Base-by-base conservation (phyloP, 495 filamentous ascomycete genomes). In the Penicillium cataractarum region DNA sequence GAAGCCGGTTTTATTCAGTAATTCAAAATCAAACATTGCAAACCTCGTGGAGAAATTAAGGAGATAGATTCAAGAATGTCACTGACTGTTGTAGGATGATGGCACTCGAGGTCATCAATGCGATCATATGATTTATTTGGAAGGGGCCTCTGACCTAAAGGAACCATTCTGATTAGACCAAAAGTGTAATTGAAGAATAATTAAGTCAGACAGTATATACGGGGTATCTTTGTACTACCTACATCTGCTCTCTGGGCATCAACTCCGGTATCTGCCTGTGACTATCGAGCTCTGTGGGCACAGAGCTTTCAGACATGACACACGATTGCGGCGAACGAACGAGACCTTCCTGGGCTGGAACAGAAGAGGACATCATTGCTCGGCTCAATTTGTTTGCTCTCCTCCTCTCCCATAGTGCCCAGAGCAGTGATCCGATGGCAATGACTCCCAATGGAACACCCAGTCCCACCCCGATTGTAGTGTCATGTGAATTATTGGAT, bases 391-490 rank as follows among this genome's bases (percentile, higher is more conserved):
- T 49, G 29, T 63, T 65, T 6, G 65, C 65, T 15, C 65, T 50
- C 31, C 35, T 63, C 40, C 66, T 59, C 40, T 76, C 74, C 58
- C 62, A 71, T 13, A 74, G 42, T 1, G 70, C 72, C 64, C 71
- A 73, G 21, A 53, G 56, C 15, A 71, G 65, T 27, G 74, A 74
- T 3, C 61, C 72, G 6, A 78, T 65, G 6, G 67, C 76, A 22
- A 79, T 70, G 8, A 73, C 65, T 6, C 68, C 67, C 6, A 71
- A 55, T 1, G 75, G 72, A 6, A 68, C 67, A 12, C 69, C 69
- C 10, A 67, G 63, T 6, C 74, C 75, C 2, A 61, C 73, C 4
- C 73, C 74, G 10, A 77, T 62, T 9, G 75, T 68, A 10, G 59
- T 62, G 35, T 63, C 44, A n/a, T 63, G 55, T 46, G 49, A 52